Evolutionary conservation across 495 filamentous ascomycete genomes (phyloP), one percentile per base, ranked within the genome.

Genomic region (Neurospora sp.): DNA sequence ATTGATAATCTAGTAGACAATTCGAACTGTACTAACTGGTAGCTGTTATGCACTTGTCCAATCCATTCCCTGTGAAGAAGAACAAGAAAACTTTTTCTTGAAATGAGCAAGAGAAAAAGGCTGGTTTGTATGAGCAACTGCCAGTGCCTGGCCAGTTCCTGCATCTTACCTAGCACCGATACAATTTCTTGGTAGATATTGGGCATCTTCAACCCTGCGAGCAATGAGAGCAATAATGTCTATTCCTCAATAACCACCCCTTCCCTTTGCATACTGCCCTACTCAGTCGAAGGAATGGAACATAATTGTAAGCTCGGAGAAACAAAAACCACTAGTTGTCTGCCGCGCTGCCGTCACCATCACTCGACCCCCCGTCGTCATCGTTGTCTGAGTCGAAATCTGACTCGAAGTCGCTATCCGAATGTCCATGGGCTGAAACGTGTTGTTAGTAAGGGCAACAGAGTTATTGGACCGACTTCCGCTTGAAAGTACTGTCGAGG

Each of bases 261-360:
- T 31, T 65, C 2, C 1, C 14, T 18, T 2, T 42, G 0, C n/a
- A 47, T 47, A 0, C n/a, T 47, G 8, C 0, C n/a, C 0, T 47
- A 3, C 8, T 47, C n/a, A n/a, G n/a, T n/a, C n/a, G n/a, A n/a
- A n/a, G n/a, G n/a, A n/a, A n/a, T n/a, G n/a, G n/a, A n/a, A n/a
- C n/a, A n/a, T n/a, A n/a, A n/a, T n/a, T n/a, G n/a, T n/a, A n/a
- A n/a, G n/a, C n/a, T n/a, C n/a, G n/a, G 20, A 2, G 6, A 16
- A 61, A 27, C 22, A 3, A 2, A 61, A 59, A 14, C 2, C 12
- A 16, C 12, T 53, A 53, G 1, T 53, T 2, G 45, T 53, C 45
- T 4, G 20, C 20, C 5, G 47, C 47, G 22, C 47, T 59, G 47
- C 5, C 47, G 5, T 14, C 47, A 27, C 8, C 53, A 65, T 37